Conservation (phyloP, 306 rosid genomes). For the Sicyos edulis region DNA sequence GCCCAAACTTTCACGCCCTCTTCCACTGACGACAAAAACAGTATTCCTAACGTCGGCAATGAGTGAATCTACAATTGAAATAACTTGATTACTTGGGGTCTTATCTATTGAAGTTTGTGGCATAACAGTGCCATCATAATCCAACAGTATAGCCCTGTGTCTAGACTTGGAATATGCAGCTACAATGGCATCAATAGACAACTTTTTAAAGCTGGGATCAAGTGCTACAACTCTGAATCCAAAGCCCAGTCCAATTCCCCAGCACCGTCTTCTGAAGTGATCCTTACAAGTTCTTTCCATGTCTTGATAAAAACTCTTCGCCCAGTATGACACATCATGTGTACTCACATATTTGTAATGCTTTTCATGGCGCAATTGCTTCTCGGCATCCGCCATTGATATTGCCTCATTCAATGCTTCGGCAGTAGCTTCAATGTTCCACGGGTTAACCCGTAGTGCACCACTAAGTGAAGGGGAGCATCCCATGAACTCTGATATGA, state of each 20-base stretch:
- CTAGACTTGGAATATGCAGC: slow-evolving; percentile 44
- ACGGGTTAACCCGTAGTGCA: slow-evolving; percentile 61
- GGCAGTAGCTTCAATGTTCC: slow-evolving; percentile 58
- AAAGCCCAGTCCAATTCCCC: slow-evolving; percentile 62
- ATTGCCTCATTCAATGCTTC: slow-evolving; percentile 61
- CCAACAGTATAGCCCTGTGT: slow-evolving; percentile 47
- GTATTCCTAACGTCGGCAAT: slow-evolving; percentile 40
- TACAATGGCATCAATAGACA: slow-evolving; percentile 41
- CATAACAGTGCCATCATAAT: slow-evolving; percentile 60
- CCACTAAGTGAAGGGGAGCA: slow-evolving; percentile 68
- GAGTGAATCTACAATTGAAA: slow-evolving; percentile 37
- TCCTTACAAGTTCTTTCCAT: slow-evolving; percentile 59
- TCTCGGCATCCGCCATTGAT: slow-evolving; percentile 52
- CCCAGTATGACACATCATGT: slow-evolving; percentile 62
- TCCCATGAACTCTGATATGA: slow-evolving; percentile 61
- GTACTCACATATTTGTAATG: slow-evolving; percentile 60
- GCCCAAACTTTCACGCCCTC: slow-evolving; percentile 45
- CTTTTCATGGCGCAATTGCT: slow-evolving; percentile 60
- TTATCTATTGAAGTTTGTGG: slow-evolving; percentile 49
- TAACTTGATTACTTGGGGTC: slow-evolving; percentile 39
- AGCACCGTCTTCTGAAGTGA: slow-evolving; percentile 54
- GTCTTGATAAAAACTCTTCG: slow-evolving; percentile 54
- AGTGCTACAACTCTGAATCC: slow-evolving; percentile 59
- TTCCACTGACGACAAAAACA: slow-evolving; percentile 53
- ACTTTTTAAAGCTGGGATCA: slow-evolving; percentile 52